Conservation (phyloP, 1,284 basidiomycete species). For the Chalciporus piperatoides region DNA sequence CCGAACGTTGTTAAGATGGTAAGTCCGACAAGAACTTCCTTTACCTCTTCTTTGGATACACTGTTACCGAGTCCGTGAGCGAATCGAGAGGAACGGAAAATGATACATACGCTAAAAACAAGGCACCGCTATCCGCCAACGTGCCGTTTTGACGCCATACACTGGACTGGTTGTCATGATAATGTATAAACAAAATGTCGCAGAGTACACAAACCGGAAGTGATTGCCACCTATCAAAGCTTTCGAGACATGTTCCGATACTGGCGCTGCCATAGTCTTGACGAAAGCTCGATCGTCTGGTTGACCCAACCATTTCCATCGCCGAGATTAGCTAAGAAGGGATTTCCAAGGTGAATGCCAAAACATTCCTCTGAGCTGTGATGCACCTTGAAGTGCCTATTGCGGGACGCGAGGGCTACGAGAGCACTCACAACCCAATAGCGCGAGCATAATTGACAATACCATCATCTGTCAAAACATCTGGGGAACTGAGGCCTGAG, state of each 20-base stretch:
- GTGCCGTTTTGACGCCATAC: slow-evolving; percentile 60
- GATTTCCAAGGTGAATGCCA: slow-evolving; percentile 55
- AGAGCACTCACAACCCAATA: slow-evolving; percentile 51
- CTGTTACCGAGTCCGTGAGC: slow-evolving; percentile 29
- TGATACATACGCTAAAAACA: slow-evolving; percentile 59
- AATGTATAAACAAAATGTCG: not conserved
- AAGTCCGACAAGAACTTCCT: not conserved
- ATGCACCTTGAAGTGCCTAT: not conserved
- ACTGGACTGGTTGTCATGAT: slow-evolving; percentile 28
- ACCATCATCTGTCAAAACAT: slow-evolving; percentile 53
- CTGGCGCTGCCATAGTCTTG: slow-evolving; percentile 50
- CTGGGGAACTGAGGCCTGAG: slow-evolving; percentile 51
- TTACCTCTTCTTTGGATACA: slow-evolving; percentile 59
- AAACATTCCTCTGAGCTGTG: slow-evolving; percentile 62
- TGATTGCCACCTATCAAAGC: slow-evolving; percentile 65
- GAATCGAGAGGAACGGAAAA: not conserved
- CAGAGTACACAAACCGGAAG: slow-evolving; percentile 43
- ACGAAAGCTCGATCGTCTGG: slow-evolving; percentile 54
- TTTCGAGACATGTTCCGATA: slow-evolving; percentile 60
- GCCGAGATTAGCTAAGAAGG: slow-evolving; percentile 59
- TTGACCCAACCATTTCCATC: slow-evolving; percentile 53
- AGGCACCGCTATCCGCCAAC: slow-evolving; percentile 50
- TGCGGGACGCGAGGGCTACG: not conserved
- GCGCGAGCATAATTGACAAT: slow-evolving; percentile 57
- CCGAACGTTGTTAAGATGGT: not conserved